Base-by-base conservation (phyloP, 2,329 filamentous ascomycete species). In the Escovopsis sp. region DNA sequence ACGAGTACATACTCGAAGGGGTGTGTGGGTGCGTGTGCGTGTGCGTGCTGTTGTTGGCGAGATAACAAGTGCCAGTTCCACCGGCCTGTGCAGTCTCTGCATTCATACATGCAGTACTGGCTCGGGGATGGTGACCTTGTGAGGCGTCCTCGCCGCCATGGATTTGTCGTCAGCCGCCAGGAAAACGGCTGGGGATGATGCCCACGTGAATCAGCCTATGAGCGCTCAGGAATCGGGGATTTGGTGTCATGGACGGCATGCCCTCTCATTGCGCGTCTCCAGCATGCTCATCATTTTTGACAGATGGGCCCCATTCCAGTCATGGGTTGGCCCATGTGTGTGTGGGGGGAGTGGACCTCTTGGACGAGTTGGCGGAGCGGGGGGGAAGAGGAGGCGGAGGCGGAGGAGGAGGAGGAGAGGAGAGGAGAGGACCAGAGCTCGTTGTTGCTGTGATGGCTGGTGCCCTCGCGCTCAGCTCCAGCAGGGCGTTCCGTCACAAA, bases 51-150 rank as follows among this genome's bases (percentile, higher is more conserved):
- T 15, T 15, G 15, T 15, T 15, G 15, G 15, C 15, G 15, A 15
- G 15, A 15, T 15, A 15, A 15, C 15, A 15, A 15, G 15, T 15
- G 15, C 15, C 15, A 15, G 15, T 15, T 15, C 15, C 15, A 15
- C 15, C 15, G 15, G 15, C 15, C 15, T 15, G 15, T 15, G 15
- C 15, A 30, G 28, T 30, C 6, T 10, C 1, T 10, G 2, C 28
- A 30, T 30, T 6, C 28, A 30, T 30, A 10, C 6, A 30, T 30
- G 28, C 10, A 10, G 28, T 6, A 6, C 39, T 42, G 43, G 30
- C 40, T 41, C 38, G 15, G 37, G 42, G 39, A 49, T 46, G 44
- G 46, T 46, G 51, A 51, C 53, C 53, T 51, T 51, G 54, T 53
- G 50, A 53, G 48, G 45, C 37, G 40, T 35, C 43, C 36, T 6